A percentile compares a stretch with the other conserved stretches of the same genome.
These are phyloP conservation scores for Oryza rufipogon DNA, from an alignment of 176 grass and related monocot species.

Conservation along the genomic window DNA sequence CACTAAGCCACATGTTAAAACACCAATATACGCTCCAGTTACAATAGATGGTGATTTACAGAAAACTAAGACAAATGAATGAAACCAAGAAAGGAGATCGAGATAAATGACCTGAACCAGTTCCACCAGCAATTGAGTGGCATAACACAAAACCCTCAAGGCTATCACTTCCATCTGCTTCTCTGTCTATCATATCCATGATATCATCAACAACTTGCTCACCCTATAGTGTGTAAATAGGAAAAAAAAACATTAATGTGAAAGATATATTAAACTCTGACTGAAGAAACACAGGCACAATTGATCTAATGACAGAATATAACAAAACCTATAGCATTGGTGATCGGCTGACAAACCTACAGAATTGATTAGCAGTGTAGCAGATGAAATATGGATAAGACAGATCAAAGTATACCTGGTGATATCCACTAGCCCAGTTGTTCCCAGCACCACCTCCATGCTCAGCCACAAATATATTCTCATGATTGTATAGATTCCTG, in stretches of 20 bases:
- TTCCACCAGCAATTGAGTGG: slow-evolving; percentile 98
- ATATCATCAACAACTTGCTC: slow-evolving; percentile 99
- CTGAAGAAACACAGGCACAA: too few species aligned
- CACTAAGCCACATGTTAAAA: not conserved
- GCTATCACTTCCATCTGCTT: slow-evolving; percentile 99
- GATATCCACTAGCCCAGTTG: slow-evolving; percentile 99
- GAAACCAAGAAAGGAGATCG: not conserved
- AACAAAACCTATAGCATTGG: not conserved
- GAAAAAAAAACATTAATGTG: not conserved
- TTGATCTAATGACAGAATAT: not conserved
- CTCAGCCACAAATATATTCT: slow-evolving; percentile 94
- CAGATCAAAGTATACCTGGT: slow-evolving; percentile 57
- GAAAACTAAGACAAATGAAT: slow-evolving; percentile 1
- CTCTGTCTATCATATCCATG: slow-evolving; percentile 99
- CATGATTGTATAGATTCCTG: slow-evolving; percentile 96
- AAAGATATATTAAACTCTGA: slow-evolving; percentile 5
- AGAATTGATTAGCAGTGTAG: not conserved
- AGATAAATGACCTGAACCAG: slow-evolving; percentile 83
- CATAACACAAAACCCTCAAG: slow-evolving; percentile 97
- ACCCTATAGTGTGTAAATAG: slow-evolving; percentile 53
- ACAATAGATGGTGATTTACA: slow-evolving; percentile 5
- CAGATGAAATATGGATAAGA: not conserved
- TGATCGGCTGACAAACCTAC: not conserved
- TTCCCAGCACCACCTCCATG: slow-evolving; percentile 99
- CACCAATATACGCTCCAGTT: not conserved